Evolutionary conservation across 2,329 filamentous ascomycete genomes (phyloP).

Genomic region (Colletotrichum euphorbiae): DNA sequence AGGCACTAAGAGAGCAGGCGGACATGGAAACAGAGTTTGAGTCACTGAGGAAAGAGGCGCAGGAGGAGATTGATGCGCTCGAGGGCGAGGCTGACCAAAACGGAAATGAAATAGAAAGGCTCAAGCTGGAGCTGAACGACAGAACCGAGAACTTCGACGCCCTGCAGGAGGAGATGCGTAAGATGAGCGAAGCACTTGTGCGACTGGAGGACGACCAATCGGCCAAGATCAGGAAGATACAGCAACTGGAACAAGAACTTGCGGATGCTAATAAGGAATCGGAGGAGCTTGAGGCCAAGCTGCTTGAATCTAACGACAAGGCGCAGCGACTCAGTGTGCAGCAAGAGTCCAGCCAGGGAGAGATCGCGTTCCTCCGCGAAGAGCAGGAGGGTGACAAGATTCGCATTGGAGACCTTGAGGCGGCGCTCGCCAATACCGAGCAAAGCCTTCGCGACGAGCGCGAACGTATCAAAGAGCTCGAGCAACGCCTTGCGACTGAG

Average conservation of each 20-base stretch:
- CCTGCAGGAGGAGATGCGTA: slow-evolving; percentile 94
- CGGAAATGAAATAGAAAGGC: slow-evolving; percentile 74
- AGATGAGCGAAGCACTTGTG: slow-evolving; percentile 87
- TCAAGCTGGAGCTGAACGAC: slow-evolving; percentile 79
- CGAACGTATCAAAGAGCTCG: slow-evolving; percentile 78
- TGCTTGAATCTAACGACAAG: slow-evolving; percentile 88
- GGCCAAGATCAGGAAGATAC: slow-evolving; percentile 80
- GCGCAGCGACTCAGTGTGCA: slow-evolving; percentile 89
- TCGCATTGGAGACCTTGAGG: slow-evolving; percentile 93
- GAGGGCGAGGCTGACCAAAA: slow-evolving; percentile 80
- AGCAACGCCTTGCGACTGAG: slow-evolving; percentile 82
- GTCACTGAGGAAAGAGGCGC: slow-evolving; percentile 70
- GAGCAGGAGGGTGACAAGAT: slow-evolving; percentile 99
- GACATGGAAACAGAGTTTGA: slow-evolving; percentile 72
- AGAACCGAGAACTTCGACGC: slow-evolving; percentile 88
- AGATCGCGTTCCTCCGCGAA: slow-evolving; percentile 94
- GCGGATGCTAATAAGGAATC: slow-evolving; percentile 87
- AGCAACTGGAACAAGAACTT: slow-evolving; percentile 85
- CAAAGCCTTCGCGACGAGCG: slow-evolving; percentile 85
- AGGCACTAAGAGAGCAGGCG: slow-evolving; percentile 76
- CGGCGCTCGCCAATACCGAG: slow-evolving; percentile 82
- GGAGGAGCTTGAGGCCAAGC: slow-evolving; percentile 84
- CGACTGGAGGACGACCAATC: slow-evolving; percentile 91
- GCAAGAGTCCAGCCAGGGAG: slow-evolving; percentile 89
- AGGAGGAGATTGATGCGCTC: slow-evolving; percentile 74